A percentile compares a stretch with the other conserved stretches of the same genome.
Evolutionary conservation across 192 early-diverging fungal species (phyloP).

Genomic region (Phlyctochytrium arcticum): DNA sequence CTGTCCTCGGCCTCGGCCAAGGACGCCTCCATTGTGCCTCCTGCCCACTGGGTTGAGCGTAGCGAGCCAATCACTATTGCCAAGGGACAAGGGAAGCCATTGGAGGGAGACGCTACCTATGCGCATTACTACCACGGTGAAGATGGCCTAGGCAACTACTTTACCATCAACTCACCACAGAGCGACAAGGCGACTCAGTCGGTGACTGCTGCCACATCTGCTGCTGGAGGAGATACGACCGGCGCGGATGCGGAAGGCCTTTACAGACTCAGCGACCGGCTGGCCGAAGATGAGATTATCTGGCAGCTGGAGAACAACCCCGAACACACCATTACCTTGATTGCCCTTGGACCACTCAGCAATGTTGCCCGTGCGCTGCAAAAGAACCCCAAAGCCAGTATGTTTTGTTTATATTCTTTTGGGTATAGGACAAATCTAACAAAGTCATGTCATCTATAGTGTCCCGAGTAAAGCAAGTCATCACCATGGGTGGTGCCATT

Average conservation of each 20-base stretch:
- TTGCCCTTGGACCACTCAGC: conserved; percentile 16
- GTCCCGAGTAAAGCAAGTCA: conserved; percentile 11
- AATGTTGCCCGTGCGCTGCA: conserved; percentile 19
- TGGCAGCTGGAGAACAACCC: conserved; percentile 16
- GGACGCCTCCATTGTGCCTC: not conserved
- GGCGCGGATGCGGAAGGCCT: conserved; percentile 11
- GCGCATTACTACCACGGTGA: conserved; percentile 20
- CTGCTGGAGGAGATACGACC: not conserved
- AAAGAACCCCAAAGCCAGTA: conserved; percentile 11
- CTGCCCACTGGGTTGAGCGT: not conserved
- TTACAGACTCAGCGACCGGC: conserved; percentile 10
- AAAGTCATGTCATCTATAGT: not conserved
- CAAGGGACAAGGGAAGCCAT: conserved; percentile 7
- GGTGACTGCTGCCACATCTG: not conserved
- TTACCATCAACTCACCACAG: not conserved
- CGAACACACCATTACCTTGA: conserved; percentile 7
- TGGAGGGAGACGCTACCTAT: conserved; percentile 19
- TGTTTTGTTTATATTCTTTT: not conserved
- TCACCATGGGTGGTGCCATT: conserved; percentile 26
- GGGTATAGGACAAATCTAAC: not conserved
- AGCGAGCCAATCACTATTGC: conserved; percentile 10
- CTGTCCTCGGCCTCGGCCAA: not conserved
- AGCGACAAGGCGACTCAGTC: not conserved
- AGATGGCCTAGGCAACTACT: conserved; percentile 21
- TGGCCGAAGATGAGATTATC: conserved; percentile 24